These are phyloP conservation scores for Sistotremastrum niveocremeum DNA, from an alignment of 768 basidiomycete species.

Conservation along the genomic window DNA sequence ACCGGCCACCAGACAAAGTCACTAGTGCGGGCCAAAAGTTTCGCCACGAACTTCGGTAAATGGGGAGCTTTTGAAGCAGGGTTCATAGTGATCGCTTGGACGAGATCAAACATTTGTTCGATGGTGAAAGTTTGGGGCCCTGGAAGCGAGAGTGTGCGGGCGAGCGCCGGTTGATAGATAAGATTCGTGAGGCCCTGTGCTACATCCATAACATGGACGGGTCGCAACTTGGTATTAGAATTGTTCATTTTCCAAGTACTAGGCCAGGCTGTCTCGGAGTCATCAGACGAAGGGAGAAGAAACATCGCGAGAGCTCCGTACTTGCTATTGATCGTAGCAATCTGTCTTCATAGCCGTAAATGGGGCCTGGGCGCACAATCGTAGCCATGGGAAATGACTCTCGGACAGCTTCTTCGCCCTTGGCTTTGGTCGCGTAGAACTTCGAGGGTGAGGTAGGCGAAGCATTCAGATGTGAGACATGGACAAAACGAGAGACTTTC, in stretches of 20 bases:
- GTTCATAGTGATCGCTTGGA: constrained; percentile 22
- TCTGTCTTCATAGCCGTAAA: constrained; percentile 96
- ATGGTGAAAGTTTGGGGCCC: constrained; percentile 80
- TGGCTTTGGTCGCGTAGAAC: constrained; percentile 82
- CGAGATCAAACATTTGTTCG: constrained; percentile 35
- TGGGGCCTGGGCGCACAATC: constrained; percentile 69
- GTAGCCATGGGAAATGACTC: constrained; percentile 75
- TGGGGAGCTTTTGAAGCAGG: constrained; percentile 40
- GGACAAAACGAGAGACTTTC: constrained; percentile 78
- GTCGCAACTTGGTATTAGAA: constrained; percentile 74
- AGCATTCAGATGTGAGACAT: constrained; percentile 93
- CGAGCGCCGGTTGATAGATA: constrained; percentile 43
- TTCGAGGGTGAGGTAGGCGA: constrained; percentile 59
- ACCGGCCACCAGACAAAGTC: constrained; percentile 74
- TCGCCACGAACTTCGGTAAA: constrained; percentile 64
- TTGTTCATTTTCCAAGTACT: constrained; percentile 92
- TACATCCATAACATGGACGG: constrained; percentile 90
- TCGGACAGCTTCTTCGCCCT: constrained; percentile 80
- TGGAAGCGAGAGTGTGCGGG: constrained; percentile 67
- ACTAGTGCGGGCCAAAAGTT: constrained; percentile 36
- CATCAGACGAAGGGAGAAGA: constrained; percentile 4
- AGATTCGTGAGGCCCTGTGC: constrained; percentile 83
- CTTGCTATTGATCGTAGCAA: constrained; percentile 84
- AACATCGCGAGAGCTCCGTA: constrained; percentile 27
- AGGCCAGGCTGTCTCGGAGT: constrained; percentile 53